A percentile compares a stretch with the other conserved stretches of the same genome.
phyloP scores from a whole-genome alignment of 805 yeast species.

The Citeromyces matritensis region DNA sequence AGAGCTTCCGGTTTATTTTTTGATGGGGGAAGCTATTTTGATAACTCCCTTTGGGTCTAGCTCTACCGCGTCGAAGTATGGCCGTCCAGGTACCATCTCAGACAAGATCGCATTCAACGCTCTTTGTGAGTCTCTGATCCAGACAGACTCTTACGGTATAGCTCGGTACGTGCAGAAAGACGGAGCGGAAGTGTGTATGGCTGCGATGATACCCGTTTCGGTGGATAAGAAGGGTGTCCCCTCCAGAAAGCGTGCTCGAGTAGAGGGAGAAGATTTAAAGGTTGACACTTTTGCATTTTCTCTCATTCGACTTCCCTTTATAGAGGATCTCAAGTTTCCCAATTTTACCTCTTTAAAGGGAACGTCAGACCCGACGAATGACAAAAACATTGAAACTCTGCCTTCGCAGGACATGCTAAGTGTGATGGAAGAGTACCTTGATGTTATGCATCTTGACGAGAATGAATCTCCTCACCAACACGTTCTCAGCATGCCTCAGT shows the following conservation, averaged over 20 bases:
- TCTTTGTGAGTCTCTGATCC: slow-evolving; percentile 36
- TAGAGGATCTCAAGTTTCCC: slow-evolving; percentile 60
- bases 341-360: slow-evolving; percentile 25
- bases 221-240: slow-evolving; percentile 10
- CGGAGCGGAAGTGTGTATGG: slow-evolving; percentile 30
- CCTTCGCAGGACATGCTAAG: slow-evolving; percentile 22
- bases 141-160: slow-evolving; percentile 31
- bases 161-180: slow-evolving; percentile 47
- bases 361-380: slow-evolving; percentile 16
- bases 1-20: slow-evolving; percentile 40
- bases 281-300: slow-evolving; percentile 22
- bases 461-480: too few species aligned
- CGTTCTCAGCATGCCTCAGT: too few species aligned
- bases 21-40: slow-evolving; percentile 42
- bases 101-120: slow-evolving; percentile 28
- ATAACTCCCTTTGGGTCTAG: slow-evolving; percentile 13
- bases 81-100: slow-evolving; percentile 13
- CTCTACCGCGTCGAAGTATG: slow-evolving; percentile 18
- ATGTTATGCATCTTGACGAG: slow-evolving; percentile 25
- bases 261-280: slow-evolving; percentile 6
- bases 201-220: slow-evolving; percentile 36
- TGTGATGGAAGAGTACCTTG: slow-evolving; percentile 27
- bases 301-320: slow-evolving; percentile 47
- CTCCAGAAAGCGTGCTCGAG: slow-evolving; percentile 1
- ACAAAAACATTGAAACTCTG: slow-evolving; percentile 10